These are phyloP conservation scores for Dictyostelium firmibasis DNA, from an alignment of 78 protist genomes.

Conservation along the genomic window DNA sequence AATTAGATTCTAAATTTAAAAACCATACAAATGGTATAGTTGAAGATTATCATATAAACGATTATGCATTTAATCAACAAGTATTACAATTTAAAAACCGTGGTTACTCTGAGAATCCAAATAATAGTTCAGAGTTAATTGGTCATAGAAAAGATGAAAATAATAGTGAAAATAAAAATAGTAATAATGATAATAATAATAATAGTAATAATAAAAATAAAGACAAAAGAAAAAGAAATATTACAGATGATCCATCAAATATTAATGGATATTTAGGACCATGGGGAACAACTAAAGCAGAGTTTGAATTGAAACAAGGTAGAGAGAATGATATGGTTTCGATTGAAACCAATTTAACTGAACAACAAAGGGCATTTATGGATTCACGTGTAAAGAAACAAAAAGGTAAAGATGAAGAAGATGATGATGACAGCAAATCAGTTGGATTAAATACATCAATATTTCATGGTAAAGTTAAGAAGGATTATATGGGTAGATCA, in stretches of 20 bases:
- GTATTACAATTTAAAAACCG: slow-evolving; percentile 7
- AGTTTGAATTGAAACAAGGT: background rate
- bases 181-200: background rate
- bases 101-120: slow-evolving; percentile 28
- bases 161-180: too few relatives aligned
- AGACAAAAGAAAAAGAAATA: slow-evolving; percentile 30
- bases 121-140: background rate
- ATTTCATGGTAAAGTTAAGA: background rate
- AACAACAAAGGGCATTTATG: slow-evolving; percentile 22
- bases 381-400: slow-evolving; percentile 23
- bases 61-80: slow-evolving; percentile 58
- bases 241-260: slow-evolving; percentile 51
- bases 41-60: slow-evolving; percentile 26
- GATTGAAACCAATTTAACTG: background rate
- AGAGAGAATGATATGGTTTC: background rate
- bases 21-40: slow-evolving; percentile 66
- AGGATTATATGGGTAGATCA: slow-evolving; percentile 79
- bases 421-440: background rate
- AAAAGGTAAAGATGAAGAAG: background rate
- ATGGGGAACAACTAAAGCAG: slow-evolving; percentile 61
- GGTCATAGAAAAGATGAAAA: slow-evolving; percentile 7
- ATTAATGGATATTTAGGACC: slow-evolving; percentile 67
- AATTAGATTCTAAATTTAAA: slow-evolving; percentile 25
- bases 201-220: background rate
- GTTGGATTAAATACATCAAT: background rate